phyloP scores from a whole-genome alignment of 1,139 yeast genomes.

The Diutina catenulata region DNA sequence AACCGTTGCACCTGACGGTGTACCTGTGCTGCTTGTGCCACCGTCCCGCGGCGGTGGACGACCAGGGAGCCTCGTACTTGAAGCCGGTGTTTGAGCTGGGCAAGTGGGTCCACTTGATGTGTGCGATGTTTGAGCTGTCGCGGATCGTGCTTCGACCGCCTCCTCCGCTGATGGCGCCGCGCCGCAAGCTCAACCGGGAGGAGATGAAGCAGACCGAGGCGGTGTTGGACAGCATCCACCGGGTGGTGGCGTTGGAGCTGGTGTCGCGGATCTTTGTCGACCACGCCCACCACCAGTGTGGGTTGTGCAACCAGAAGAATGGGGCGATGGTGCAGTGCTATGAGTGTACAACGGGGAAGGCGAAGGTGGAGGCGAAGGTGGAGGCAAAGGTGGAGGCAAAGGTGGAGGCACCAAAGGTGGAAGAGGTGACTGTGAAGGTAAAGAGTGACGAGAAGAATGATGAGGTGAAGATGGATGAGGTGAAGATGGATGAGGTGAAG shows the following conservation, averaged over 20 bases:
- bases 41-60: conserved; percentile 37
- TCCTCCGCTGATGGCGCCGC: conserved; percentile 7
- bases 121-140: conserved; percentile 45
- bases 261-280: conserved; percentile 19
- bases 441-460: no score
- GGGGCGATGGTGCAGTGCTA: conserved; percentile 22
- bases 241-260: conserved; percentile 16
- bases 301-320: conserved; percentile 19
- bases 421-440: no score
- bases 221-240: conserved; percentile 6
- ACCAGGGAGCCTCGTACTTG: conserved; percentile 37
- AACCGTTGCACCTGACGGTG: conserved; percentile 44
- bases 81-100: conserved; percentile 55
- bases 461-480: no score
- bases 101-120: conserved; percentile 72
- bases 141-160: conserved; percentile 13
- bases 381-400: no score
- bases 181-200: not conserved
- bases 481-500: no score
- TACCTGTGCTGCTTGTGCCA: conserved; percentile 61
- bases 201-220: conserved; percentile 6
- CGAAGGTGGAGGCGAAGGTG: no score
- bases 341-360: no score
- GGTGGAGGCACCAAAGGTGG: no score
- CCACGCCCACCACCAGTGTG: conserved; percentile 15